phyloP scores from a whole-genome alignment of 179 eudicot species.

The Corrigiola litoralis region DNA sequence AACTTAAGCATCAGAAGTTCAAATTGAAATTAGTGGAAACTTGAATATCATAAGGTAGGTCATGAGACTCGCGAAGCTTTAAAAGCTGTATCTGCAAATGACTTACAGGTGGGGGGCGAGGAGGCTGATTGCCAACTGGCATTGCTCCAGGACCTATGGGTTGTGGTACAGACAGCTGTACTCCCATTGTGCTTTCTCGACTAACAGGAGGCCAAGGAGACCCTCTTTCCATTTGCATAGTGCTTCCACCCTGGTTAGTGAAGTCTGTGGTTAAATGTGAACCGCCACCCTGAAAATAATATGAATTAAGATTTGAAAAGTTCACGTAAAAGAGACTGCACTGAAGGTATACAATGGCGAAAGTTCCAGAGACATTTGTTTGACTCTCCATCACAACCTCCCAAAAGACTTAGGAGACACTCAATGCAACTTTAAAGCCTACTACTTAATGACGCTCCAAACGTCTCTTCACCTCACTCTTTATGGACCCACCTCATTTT shows the following conservation, averaged over 20 bases:
- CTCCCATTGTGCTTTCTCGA: slow-evolving; percentile 37
- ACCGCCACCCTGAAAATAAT: slow-evolving; percentile 48
- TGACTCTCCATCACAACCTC: too few relatives aligned
- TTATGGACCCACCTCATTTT: too few relatives aligned
- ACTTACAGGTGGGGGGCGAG: slow-evolving; percentile 59
- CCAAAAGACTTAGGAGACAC: too few relatives aligned
- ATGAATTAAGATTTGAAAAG: neutral
- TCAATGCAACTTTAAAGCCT: too few relatives aligned
- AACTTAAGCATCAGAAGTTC: slow-evolving; percentile 36
- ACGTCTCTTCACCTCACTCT: too few relatives aligned
- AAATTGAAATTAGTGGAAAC: neutral
- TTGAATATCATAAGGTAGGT: neutral
- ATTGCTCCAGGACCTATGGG: slow-evolving; percentile 39
- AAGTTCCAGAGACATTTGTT: too few relatives aligned
- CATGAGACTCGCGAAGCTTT: neutral
- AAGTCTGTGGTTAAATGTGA: slow-evolving; percentile 59
- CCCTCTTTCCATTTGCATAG: slow-evolving; percentile 66
- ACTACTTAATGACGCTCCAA: too few relatives aligned
- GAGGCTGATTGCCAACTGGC: slow-evolving; percentile 61
- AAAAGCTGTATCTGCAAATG: neutral
- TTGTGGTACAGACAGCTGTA: slow-evolving; percentile 48
- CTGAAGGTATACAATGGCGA: too few relatives aligned
- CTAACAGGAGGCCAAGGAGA: slow-evolving; percentile 58
- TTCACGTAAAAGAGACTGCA: neutral
- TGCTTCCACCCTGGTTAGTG: slow-evolving; percentile 44